Evolutionary conservation across 2,329 filamentous ascomycete genomes (phyloP).

Genomic region (Coniochaeta prunicola): DNA sequence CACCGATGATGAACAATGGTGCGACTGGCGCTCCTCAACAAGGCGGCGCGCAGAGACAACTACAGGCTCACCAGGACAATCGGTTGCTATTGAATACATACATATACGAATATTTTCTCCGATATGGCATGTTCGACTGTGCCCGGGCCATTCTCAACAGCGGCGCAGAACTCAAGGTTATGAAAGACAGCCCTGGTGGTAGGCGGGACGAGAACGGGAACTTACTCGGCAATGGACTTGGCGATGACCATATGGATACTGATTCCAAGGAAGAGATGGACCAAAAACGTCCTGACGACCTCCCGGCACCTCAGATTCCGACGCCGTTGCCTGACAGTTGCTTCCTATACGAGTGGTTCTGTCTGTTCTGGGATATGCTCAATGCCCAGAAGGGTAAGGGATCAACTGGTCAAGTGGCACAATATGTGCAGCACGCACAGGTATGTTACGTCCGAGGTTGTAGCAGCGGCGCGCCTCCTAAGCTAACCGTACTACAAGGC

Average conservation of each 20-base stretch:
- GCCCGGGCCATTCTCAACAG: slow-evolving; percentile 66
- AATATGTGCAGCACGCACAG: slow-evolving; percentile 79
- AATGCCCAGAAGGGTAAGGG: slow-evolving; percentile 70
- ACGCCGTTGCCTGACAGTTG: slow-evolving; percentile 61
- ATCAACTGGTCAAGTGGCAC: slow-evolving; percentile 54
- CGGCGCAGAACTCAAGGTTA: slow-evolving; percentile 59
- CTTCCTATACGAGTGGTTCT: slow-evolving; percentile 97
- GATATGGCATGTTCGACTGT: slow-evolving; percentile 75
- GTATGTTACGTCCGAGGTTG: slow-evolving; percentile 39
- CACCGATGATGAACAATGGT: slow-evolving; percentile 61
- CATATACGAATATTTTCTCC: slow-evolving; percentile 88
- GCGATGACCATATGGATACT: slow-evolving; percentile 73
- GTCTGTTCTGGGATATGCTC: slow-evolving; percentile 94
- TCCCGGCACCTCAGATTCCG: slow-evolving; percentile 67
- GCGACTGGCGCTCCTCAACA: slow-evolving; percentile 21
- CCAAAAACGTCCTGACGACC: slow-evolving; percentile 67
- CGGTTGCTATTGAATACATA: slow-evolving; percentile 70
- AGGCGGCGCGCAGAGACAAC: slow-evolving; percentile 19
- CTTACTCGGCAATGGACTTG: slow-evolving; percentile 58
- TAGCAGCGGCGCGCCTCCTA: not conserved
- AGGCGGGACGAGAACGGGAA: slow-evolving; percentile 63
- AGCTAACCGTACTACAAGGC: not conserved
- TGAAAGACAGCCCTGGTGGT: slow-evolving; percentile 62
- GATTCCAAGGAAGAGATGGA: slow-evolving; percentile 66
- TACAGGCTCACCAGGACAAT: slow-evolving; percentile 12